Evolutionary conservation across 371 early-diverging fungal species (phyloP).

Genomic region (Mucor circinelloides): DNA sequence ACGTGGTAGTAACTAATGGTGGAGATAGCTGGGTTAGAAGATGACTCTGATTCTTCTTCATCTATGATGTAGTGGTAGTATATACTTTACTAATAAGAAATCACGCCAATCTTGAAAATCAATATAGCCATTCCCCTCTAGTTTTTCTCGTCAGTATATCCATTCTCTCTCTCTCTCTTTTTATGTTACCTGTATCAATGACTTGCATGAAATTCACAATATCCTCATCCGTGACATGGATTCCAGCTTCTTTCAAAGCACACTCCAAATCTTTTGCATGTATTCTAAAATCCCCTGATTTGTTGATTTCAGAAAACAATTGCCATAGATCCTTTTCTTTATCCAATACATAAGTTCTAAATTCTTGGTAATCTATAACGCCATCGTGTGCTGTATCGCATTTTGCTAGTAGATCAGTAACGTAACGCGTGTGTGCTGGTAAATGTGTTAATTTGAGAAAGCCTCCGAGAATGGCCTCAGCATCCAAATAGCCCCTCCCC

Average conservation of each 20-base stretch:
- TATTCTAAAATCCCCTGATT: slow-evolving; percentile 62
- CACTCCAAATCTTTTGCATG: slow-evolving; percentile 59
- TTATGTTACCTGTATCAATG: slow-evolving; percentile 61
- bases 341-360: slow-evolving; percentile 68
- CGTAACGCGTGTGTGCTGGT: slow-evolving; percentile 54
- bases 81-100: slow-evolving; percentile 65
- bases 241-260: slow-evolving; percentile 63
- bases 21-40: background rate
- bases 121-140: slow-evolving; percentile 69
- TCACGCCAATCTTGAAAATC: slow-evolving; percentile 80
- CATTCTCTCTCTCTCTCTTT: background rate
- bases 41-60: background rate
- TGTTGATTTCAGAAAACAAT: slow-evolving; percentile 70
- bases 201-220: slow-evolving; percentile 64
- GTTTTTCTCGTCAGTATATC: background rate
- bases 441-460: slow-evolving; percentile 50
- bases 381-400: slow-evolving; percentile 69
- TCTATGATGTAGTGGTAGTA: background rate
- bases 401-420: slow-evolving; percentile 53
- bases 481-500: slow-evolving; percentile 47
- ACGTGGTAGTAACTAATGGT: slow-evolving; percentile 35
- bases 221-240: slow-evolving; percentile 65
- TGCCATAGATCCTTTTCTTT: slow-evolving; percentile 73
- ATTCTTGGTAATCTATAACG: slow-evolving; percentile 68
- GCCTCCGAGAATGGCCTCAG: slow-evolving; percentile 52